Conservation (phyloP, 2,329 filamentous ascomycete genomes). For the Calonectria crousiana region DNA sequence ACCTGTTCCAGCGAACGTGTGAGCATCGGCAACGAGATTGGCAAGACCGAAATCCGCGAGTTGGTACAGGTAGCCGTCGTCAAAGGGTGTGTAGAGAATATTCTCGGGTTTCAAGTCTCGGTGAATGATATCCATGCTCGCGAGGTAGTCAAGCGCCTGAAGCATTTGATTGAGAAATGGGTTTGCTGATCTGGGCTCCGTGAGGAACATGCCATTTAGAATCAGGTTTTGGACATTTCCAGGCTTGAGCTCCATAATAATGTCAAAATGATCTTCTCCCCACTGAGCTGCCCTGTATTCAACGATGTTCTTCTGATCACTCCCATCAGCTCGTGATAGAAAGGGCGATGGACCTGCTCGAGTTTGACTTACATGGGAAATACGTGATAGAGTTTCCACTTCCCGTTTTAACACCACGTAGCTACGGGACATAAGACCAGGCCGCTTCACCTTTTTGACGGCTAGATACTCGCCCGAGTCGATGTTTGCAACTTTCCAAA, state of each 20-base stretch:
- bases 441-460: background rate
- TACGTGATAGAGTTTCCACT: background rate
- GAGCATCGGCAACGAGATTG: background rate
- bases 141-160: slow-evolving; percentile 36
- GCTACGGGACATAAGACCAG: background rate
- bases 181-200: background rate
- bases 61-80: background rate
- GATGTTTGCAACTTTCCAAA: background rate
- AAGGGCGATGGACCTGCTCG: background rate
- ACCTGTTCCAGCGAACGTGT: background rate
- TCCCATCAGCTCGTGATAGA: background rate
- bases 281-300: background rate
- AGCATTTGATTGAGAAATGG: slow-evolving; percentile 33
- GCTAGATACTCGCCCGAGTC: background rate
- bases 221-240: background rate
- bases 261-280: background rate
- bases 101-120: slow-evolving; percentile 40
- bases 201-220: background rate
- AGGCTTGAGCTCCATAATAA: background rate
- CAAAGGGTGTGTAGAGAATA: slow-evolving; percentile 30
- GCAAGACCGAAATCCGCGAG: slow-evolving; percentile 24
- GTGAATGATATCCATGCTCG: slow-evolving; percentile 31
- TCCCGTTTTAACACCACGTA: background rate
- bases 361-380: background rate
- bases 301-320: background rate